phyloP scores from a whole-genome alignment of 345 rosid genomes.

The Moricandia moricandioides region DNA sequence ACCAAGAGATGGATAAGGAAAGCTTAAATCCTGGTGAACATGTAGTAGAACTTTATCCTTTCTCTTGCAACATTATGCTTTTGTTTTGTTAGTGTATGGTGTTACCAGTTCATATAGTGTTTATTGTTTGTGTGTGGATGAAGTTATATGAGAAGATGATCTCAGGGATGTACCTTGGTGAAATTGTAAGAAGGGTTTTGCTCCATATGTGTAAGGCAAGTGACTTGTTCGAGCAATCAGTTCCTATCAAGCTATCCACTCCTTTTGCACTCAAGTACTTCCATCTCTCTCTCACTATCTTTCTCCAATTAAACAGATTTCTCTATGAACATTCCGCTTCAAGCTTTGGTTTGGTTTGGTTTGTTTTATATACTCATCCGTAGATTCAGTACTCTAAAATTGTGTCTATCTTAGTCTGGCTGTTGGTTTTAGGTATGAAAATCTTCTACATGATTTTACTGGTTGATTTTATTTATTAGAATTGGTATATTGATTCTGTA shows the following conservation, averaged over 20 bases:
- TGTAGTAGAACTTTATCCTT: conserved; percentile 37
- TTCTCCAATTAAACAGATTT: not conserved
- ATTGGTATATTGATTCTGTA: not conserved
- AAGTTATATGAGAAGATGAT: conserved; percentile 90
- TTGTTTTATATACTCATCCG: not conserved
- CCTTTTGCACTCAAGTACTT: conserved; percentile 55
- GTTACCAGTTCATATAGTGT: not conserved
- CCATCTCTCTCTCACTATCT: not conserved
- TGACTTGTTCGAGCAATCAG: conserved; percentile 48
- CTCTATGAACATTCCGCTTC: not conserved
- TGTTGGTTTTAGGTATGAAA: not conserved
- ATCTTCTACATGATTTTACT: not conserved
- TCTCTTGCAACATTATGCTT: not conserved
- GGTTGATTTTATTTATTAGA: not conserved
- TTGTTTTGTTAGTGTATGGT: not conserved
- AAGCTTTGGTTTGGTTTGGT: not conserved
- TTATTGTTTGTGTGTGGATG: conserved; percentile 21
- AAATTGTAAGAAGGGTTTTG: conserved; percentile 66
- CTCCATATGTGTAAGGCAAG: conserved; percentile 58
- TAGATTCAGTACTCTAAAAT: not conserved
- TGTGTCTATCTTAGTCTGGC: not conserved
- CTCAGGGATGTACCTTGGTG: conserved; percentile 95
- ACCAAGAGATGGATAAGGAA: conserved; percentile 70
- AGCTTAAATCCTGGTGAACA: conserved; percentile 85
- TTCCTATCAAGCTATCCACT: conserved; percentile 49